Conservation (phyloP, 108 stramenopile species). For the Discostella stelligeroides region DNA sequence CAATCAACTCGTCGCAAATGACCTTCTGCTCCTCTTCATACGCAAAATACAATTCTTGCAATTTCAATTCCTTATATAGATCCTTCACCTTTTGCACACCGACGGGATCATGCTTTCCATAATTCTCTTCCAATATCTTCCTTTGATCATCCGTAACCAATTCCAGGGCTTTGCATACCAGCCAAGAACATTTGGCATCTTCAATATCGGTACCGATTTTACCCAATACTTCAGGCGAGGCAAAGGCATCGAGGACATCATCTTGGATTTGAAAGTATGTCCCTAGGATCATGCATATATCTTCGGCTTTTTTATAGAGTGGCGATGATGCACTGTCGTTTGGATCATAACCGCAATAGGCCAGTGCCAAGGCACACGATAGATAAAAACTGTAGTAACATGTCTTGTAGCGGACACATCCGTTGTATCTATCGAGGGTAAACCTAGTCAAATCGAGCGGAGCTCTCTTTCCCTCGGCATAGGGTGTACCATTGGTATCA, state of each 20-base stretch:
- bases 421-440: constrained; percentile 82
- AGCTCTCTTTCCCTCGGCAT: constrained; percentile 56
- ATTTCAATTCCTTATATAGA: constrained; percentile 83
- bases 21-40: constrained; percentile 89
- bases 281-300: constrained; percentile 88
- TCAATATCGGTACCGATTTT: constrained; percentile 99
- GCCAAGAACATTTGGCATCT: constrained; percentile 99
- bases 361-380: constrained; percentile 84
- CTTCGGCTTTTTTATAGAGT: constrained; percentile 60
- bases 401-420: constrained; percentile 99
- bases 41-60: constrained; percentile 69
- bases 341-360: constrained; percentile 58
- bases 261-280: constrained; percentile 99
- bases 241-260: constrained; percentile 98
- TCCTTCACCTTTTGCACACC: constrained; percentile 83
- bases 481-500: constrained; percentile 78
- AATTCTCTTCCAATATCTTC: constrained; percentile 75
- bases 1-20: constrained; percentile 56
- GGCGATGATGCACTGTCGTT: constrained; percentile 11
- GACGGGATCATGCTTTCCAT: constrained; percentile 81
- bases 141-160: constrained; percentile 53
- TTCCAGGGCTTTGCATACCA: constrained; percentile 89
- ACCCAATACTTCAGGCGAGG: constrained; percentile 91
- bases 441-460: constrained; percentile 75
- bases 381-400: constrained; percentile 99